Evolutionary conservation across 805 yeast genomes (phyloP).

Genomic region (Ogataea siamensis): DNA sequence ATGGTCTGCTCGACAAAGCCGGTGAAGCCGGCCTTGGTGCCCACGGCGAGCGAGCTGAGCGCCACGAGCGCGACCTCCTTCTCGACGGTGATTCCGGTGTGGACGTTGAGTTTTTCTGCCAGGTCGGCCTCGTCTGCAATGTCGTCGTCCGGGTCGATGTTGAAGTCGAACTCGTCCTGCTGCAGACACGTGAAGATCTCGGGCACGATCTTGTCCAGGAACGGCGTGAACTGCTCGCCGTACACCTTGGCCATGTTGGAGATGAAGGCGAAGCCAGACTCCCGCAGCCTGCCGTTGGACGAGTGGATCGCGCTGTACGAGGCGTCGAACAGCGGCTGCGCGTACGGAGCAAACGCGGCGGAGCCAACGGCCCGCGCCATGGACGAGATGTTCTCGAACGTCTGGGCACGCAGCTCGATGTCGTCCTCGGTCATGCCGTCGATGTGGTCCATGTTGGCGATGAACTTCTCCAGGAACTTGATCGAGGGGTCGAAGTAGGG

Average conservation of each 20-base stretch:
- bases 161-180: conserved; percentile 79
- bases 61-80: conserved; percentile 95
- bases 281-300: conserved; percentile 83
- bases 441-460: conserved; percentile 59
- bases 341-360: conserved; percentile 79
- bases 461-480: conserved; percentile 76
- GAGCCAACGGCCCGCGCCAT: conserved; percentile 97
- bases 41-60: conserved; percentile 80
- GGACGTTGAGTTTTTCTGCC: conserved; percentile 75
- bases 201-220: conserved; percentile 79
- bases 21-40: conserved; percentile 78
- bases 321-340: conserved; percentile 84
- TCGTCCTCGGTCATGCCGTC: conserved; percentile 87
- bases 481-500: conserved; percentile 86
- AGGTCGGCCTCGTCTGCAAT: conserved; percentile 56
- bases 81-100: conserved; percentile 93
- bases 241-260: conserved; percentile 94
- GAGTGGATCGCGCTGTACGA: conserved; percentile 77
- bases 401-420: conserved; percentile 84
- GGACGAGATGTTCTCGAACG: conserved; percentile 90
- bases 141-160: conserved; percentile 53
- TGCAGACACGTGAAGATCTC: conserved; percentile 78
- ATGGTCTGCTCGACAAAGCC: conserved; percentile 72
- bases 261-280: conserved; percentile 90
- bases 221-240: conserved; percentile 84